Conservation (phyloP, 2,329 filamentous ascomycete genomes). For the Chaetomiaceae sp. region DNA sequence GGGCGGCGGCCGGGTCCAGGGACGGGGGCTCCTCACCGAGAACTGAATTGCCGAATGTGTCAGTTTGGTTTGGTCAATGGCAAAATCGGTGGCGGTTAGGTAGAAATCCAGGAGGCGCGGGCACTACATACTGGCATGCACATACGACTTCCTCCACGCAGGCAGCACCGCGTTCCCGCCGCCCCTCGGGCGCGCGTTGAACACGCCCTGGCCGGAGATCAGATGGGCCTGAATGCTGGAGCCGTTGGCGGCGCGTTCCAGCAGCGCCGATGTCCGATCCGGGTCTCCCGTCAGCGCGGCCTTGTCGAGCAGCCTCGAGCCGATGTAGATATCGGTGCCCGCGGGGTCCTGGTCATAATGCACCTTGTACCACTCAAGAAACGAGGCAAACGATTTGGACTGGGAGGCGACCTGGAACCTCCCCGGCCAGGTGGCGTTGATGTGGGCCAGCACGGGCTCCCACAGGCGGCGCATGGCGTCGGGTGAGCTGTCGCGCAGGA, state of each 20-base stretch:
- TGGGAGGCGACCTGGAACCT: slow-evolving; percentile 15
- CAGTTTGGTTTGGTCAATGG: neutral
- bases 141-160: slow-evolving; percentile 43
- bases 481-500: slow-evolving; percentile 33
- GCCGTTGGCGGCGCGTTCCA: slow-evolving; percentile 30
- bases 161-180: slow-evolving; percentile 43
- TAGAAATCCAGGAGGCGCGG: neutral
- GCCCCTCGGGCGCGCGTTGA: slow-evolving; percentile 38
- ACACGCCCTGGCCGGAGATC: slow-evolving; percentile 40
- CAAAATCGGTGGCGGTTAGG: neutral
- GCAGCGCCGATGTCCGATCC: slow-evolving; percentile 32
- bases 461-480: slow-evolving; percentile 27
- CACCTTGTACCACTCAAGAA: slow-evolving; percentile 33
- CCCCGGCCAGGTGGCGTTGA: slow-evolving; percentile 34
- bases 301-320: slow-evolving; percentile 40
- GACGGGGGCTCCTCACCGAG: slow-evolving; percentile 24
- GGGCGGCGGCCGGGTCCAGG: slow-evolving; percentile 29
- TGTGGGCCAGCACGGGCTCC: slow-evolving; percentile 32
- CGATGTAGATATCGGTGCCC: slow-evolving; percentile 33
- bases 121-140: slow-evolving; percentile 35
- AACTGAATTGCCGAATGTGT: neutral
- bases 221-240: slow-evolving; percentile 32
- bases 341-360: slow-evolving; percentile 33
- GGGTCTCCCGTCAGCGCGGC: slow-evolving; percentile 31
- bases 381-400: slow-evolving; percentile 29